phyloP scores from a whole-genome alignment of 139 green algal genomes.

The Volvox reticuliferus region DNA sequence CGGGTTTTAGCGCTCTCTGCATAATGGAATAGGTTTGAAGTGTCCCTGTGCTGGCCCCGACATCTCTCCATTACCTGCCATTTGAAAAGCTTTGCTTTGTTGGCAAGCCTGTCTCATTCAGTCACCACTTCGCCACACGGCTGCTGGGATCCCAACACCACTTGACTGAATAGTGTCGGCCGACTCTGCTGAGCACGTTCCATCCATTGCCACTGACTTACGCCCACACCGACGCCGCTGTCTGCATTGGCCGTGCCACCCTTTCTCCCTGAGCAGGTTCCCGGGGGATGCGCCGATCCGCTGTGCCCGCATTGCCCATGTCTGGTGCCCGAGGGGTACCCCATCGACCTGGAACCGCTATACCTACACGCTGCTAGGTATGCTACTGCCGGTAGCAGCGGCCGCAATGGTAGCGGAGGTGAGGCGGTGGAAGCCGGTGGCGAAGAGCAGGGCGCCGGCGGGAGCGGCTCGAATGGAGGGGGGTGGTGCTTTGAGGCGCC shows the following conservation, averaged over 20 bases:
- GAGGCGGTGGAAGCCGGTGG: slow-evolving; percentile 24
- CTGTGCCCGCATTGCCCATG: slow-evolving; percentile 71
- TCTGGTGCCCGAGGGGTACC: slow-evolving; percentile 64
- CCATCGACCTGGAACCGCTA: slow-evolving; percentile 75
- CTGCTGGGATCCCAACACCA: not conserved
- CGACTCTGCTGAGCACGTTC: too few relatives aligned
- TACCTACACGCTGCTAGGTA: slow-evolving; percentile 86
- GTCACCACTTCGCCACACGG: not conserved
- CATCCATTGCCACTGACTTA: not conserved
- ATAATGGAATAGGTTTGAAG: too few relatives aligned
- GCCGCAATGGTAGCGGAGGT: slow-evolving; percentile 14
- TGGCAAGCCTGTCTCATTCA: too few relatives aligned
- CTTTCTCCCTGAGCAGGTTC: slow-evolving; percentile 37
- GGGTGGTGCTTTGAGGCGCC: slow-evolving; percentile 72
- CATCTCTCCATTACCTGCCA: too few relatives aligned
- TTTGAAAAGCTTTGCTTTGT: too few relatives aligned
- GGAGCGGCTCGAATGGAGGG: not conserved
- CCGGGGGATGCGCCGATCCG: slow-evolving; percentile 22
- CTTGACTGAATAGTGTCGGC: not conserved
- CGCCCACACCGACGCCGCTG: not conserved
- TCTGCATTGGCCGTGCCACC: too few relatives aligned
- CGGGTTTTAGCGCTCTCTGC: too few relatives aligned
- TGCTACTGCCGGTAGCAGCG: not conserved
- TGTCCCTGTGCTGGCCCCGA: too few relatives aligned
- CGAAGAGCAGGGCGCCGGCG: too few relatives aligned